Evolutionary conservation across 139 green algal genomes (phyloP), one percentile per base, ranked within the genome.

Genomic region (Diplosphaera chodatii): DNA sequence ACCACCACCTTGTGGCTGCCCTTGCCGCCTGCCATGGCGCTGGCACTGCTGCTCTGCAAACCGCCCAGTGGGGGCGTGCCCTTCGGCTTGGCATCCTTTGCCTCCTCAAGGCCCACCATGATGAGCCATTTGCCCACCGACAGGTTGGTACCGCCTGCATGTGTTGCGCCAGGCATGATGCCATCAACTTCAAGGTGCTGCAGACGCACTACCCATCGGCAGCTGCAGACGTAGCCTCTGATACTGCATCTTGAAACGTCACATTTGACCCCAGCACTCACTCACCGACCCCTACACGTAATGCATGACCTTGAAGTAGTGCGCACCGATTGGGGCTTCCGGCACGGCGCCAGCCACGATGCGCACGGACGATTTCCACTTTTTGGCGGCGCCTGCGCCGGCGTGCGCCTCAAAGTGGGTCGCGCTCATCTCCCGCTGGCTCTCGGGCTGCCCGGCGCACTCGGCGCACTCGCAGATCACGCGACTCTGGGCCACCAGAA

Each of bases 351-450:
- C 85, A 0, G 78, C 78, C 66, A 68, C 28, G 4, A 93, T 68
- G 55, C 78, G 80, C 31, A 94, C 64, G 13, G 66, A 82, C 1
- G 83, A 79, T 77, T 92, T 94, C 89, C 89, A 95, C 79, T 95
- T 95, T 74, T 95, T 95, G 62, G 86, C 85, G 21, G 62, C 78
- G n/a, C 80, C 80, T 0, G 71, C 71, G 10, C 88, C 88, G 55
- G 73, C 84, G 72, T 91, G 86, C 40, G 27, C 32, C 56, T 71
- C 69, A 25, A 77, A 79, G 59, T 80, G 78, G 1, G 80, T 86
- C 66, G 72, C 78, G 68, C 32, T 78, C 64, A 81, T 76, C 34
- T 78, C 37, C 27, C 75, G 75, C 48, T 81, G 18, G 2, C 29
- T 34, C 5, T 68, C 64, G 4, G 78, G 64, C 74, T 69, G 55